Conservation (phyloP, 208 protist genomes). For the Trypanosoma grayi region DNA sequence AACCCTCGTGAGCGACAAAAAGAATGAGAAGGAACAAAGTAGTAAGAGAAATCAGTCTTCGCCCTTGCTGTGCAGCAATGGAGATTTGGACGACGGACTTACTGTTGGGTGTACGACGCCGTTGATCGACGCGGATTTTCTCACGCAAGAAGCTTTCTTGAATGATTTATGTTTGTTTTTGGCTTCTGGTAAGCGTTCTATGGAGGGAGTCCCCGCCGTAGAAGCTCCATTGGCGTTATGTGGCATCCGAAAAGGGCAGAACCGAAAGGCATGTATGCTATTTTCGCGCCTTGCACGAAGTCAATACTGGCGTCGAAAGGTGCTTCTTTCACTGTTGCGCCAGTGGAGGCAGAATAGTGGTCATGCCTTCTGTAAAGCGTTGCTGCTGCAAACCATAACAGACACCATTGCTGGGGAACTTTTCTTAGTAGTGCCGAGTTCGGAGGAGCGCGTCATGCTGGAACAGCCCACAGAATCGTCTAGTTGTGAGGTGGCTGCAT, state of each 20-base stretch:
- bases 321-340: conserved; percentile 23
- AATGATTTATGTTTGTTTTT: too few species aligned
- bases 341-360: conserved; percentile 14
- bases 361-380: conserved; percentile 1
- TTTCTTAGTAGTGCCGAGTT: background rate
- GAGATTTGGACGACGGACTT: background rate
- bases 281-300: conserved; percentile 10
- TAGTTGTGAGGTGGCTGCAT: background rate
- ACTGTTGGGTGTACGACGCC: too few species aligned
- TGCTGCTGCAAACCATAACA: conserved; percentile 15
- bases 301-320: conserved; percentile 13
- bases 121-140: too few species aligned
- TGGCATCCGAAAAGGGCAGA: background rate
- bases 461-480: background rate
- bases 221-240: background rate
- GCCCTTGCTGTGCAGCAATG: background rate
- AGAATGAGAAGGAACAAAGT: background rate
- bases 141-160: too few species aligned
- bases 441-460: background rate
- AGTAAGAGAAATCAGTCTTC: background rate
- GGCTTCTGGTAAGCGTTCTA: background rate
- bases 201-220: background rate
- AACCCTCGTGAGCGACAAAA: background rate
- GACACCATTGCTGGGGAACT: conserved; percentile 9
- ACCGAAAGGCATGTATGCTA: background rate